Evolutionary conservation across 345 rosid species (phyloP).

Genomic region (Eucalyptus grandis): DNA sequence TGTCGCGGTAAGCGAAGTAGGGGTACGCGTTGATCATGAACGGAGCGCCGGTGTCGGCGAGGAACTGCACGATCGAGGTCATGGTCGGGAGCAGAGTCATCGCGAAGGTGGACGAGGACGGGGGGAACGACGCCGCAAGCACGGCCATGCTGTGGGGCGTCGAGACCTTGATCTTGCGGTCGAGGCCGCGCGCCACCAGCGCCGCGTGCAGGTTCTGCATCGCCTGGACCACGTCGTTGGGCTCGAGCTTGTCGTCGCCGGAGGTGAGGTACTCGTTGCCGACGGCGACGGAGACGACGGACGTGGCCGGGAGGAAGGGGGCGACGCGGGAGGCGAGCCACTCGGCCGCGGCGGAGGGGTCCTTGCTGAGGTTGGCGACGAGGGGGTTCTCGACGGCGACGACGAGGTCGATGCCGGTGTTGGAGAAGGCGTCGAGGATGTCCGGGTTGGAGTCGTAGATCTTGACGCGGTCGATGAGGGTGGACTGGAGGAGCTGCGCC

Average conservation of each 20-base stretch:
- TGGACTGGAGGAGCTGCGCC: constrained; percentile 57
- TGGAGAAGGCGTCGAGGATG: constrained; percentile 49
- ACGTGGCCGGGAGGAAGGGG: constrained; percentile 53
- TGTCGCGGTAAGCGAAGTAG: constrained; percentile 50
- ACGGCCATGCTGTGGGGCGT: constrained; percentile 62
- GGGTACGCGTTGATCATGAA: constrained; percentile 66
- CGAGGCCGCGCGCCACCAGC: constrained; percentile 29
- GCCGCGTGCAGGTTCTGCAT: constrained; percentile 50
- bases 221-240: constrained; percentile 29
- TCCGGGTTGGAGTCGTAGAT: constrained; percentile 61
- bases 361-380: constrained; percentile 32
- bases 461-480: constrained; percentile 52
- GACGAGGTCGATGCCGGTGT: constrained; percentile 53
- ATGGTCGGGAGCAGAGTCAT: constrained; percentile 30
- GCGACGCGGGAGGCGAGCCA: constrained; percentile 38
- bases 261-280: constrained; percentile 53
- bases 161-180: constrained; percentile 55
- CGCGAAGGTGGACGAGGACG: constrained; percentile 41
- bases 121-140: constrained; percentile 52
- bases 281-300: constrained; percentile 34
- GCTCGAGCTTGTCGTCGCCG: constrained; percentile 22
- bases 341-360: constrained; percentile 27
- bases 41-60: constrained; percentile 39
- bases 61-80: constrained; percentile 35
- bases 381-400: constrained; percentile 46